Evolutionary conservation across 129 eudicot genomes (phyloP), one percentile per base, ranked within the genome.

Genomic region (Scalesia atractyloides): DNA sequence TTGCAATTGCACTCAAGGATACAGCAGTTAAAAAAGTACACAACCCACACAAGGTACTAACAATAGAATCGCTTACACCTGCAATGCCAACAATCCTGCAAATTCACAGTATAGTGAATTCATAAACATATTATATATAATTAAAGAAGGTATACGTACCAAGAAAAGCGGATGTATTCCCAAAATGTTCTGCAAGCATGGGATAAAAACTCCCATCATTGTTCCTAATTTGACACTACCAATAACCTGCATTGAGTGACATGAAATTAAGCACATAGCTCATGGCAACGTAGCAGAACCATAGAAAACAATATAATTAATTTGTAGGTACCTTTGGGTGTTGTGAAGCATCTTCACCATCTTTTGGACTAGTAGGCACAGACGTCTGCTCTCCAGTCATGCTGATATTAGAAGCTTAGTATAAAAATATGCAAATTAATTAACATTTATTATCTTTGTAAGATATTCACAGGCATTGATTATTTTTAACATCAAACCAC

Each of bases 61-160:
- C 46, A 85, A 61, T 37, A 95, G 99, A 88, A 58, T 85, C 94
- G 34, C 97, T 88, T 73, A 95, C 86, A 63, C 99, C 99, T 34
- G 96, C 97, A 96, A 95, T 88, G 77, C 99, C 99, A 70, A 95
- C 97, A 86, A 95, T 95, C 99, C 99, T 95, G 83, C 85, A 82
- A 80, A 41, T 51, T 74, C 43, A 47, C 49, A 52, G 48, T 60
- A 62, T 30, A 52, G 66, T 80, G 60, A 79, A 17, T 36, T 34
- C 2, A 16, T 19, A 9, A 63, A 63, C 68, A 36, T 2, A 63
- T 36, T 20, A 8, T n/a, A n/a, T n/a, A n/a, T n/a, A n/a, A n/a
- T n/a, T n/a, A n/a, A n/a, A n/a, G n/a, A n/a, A n/a, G n/a, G n/a
- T n/a, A n/a, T n/a, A n/a, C n/a, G n/a, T n/a, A n/a, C 95, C 95